Evolutionary conservation across 352 stramenopile genomes (phyloP), one percentile per base, ranked within the genome.

Genomic region (Globisporangium radiosum): DNA sequence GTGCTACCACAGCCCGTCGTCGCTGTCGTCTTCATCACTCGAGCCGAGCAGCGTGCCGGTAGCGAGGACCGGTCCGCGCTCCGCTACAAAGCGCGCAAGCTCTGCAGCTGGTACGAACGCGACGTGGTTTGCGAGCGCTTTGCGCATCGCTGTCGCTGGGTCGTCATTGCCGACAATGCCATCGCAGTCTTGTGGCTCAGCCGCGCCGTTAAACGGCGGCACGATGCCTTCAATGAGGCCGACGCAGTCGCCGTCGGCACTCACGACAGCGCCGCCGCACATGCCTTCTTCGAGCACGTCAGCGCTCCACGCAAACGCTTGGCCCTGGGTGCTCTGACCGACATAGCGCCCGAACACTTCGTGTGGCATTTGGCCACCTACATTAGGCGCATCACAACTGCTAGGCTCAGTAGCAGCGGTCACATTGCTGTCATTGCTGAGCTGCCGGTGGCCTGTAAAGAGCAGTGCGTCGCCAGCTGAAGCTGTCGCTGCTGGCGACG

Each of bases 191-290:
- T 60, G 56, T 14, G 70, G 64, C 11, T 56, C 49, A 6, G 69
- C 62, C 2, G 62, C 15, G n/a, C 68, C 66, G 25, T 70, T 54
- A 37, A 70, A 70, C 3, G 60, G 68, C 15, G 84, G 81, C 7
- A 93, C 84, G 53, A 92, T 90, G 10, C 84, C 84, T 68, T 93
- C 84, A 9, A 93, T 76, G 53, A 93, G 66, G 4, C 84, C 84
- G 44, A 90, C 72, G 47, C 79, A 89, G 47, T 73, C 56, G 19
- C 72, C 62, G 7, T 62, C 62, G 0, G 59, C 60, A 56, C 73
- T 61, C 39, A 90, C 37, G 13, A 90, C 84, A 0, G 84, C 84
- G 15, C 84, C 84, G 14, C 84, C 84, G 50, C 84, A 93, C 84
- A 93, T 93, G 36, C 84, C 84, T 70, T 93, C 81, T 56, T 87